Conservation (phyloP, 306 rosid species). For the Styphnolobium japonicum region DNA sequence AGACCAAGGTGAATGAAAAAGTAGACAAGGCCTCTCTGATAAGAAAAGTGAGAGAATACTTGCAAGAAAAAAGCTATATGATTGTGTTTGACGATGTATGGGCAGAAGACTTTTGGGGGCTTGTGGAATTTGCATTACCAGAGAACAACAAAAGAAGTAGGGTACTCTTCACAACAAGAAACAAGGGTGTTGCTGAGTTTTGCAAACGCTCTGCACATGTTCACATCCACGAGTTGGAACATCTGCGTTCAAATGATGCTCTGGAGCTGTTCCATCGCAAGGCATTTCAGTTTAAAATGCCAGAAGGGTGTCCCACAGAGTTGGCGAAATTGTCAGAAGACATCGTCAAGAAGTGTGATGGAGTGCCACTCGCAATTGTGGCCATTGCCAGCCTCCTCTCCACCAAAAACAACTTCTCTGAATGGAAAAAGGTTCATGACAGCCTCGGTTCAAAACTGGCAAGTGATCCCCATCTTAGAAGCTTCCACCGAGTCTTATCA, state of each 20-base stretch:
- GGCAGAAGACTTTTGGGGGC: not conserved
- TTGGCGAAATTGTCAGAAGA: not conserved
- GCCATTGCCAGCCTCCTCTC: constrained; percentile 13
- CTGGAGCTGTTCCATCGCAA: not conserved
- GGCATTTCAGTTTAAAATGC: not conserved
- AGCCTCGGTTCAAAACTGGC: not conserved
- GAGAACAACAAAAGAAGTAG: not conserved
- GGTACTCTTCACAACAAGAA: not conserved
- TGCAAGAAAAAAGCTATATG: not conserved
- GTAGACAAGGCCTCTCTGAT: not conserved
- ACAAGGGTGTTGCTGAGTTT: not conserved
- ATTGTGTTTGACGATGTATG: constrained; percentile 12
- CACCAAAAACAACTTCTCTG: not conserved
- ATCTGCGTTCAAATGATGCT: not conserved
- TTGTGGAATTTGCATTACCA: not conserved
- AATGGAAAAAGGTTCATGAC: constrained; percentile 4
- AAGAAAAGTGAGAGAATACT: not conserved
- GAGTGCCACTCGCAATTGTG: constrained; percentile 20
- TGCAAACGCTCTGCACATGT: not conserved
- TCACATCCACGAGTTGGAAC: not conserved
- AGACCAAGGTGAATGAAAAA: no score
- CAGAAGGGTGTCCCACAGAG: not conserved
- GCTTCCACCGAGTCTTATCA: not conserved
- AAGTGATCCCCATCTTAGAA: not conserved
- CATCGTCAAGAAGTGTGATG: not conserved